These are phyloP conservation scores for Anthracocystis setariae DNA, from an alignment of 1,284 basidiomycete species.

Conservation along the genomic window DNA sequence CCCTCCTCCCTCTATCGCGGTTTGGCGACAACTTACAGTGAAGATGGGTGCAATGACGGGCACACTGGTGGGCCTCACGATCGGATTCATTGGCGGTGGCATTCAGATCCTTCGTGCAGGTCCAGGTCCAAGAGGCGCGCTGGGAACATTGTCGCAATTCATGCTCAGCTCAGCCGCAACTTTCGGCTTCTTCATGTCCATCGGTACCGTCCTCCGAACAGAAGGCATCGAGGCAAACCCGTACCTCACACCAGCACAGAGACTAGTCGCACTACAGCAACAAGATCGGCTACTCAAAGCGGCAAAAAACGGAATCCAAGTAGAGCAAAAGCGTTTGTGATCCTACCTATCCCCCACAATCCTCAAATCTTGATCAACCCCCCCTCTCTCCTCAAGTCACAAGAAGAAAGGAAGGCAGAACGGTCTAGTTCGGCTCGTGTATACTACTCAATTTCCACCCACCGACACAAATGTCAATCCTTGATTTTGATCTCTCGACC, in stretches of 20 bases:
- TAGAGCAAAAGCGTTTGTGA: conserved; percentile 9
- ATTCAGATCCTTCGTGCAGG: conserved; percentile 64
- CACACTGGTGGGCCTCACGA: conserved; percentile 61
- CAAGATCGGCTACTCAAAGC: conserved; percentile 19
- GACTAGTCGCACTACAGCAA: conserved; percentile 22
- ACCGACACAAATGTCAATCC: neutral
- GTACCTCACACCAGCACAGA: conserved; percentile 28
- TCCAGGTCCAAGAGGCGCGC: conserved; percentile 57
- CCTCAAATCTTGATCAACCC: too few relatives aligned
- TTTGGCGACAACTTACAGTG: conserved; percentile 27
- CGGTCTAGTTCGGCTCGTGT: conserved; percentile 8
- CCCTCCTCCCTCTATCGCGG: neutral
- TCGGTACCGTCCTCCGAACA: conserved; percentile 63
- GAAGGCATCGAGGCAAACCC: conserved; percentile 44
- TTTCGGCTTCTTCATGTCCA: conserved; percentile 66
- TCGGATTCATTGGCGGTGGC: conserved; percentile 65
- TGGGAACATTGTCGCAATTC: conserved; percentile 62
- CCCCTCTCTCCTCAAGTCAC: too few relatives aligned
- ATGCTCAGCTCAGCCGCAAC: conserved; percentile 64
- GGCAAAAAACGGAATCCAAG: conserved; percentile 5
- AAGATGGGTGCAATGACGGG: conserved; percentile 66
- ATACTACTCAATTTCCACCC: conserved; percentile 10
- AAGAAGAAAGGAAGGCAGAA: neutral
- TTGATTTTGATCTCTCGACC: too few relatives aligned
- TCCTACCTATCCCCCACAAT: too few relatives aligned